Conservation (phyloP, 2,329 filamentous ascomycete genomes). For the Botrytis aclada region DNA sequence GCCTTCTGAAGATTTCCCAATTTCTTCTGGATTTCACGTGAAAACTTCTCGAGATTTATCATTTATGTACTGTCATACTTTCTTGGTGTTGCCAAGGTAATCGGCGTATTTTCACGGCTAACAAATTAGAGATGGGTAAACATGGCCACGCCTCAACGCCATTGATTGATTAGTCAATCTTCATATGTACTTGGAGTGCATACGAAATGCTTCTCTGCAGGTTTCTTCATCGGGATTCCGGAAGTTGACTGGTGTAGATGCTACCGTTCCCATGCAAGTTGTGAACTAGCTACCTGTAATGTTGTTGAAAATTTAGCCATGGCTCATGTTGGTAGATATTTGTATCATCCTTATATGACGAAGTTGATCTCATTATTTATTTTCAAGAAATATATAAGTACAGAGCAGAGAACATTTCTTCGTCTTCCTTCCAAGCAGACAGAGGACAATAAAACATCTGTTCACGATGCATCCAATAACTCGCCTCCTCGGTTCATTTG, state of each 20-base stretch:
- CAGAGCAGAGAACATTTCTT: background rate
- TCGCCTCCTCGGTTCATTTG: conserved; percentile 17
- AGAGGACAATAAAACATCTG: background rate
- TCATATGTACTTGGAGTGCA: background rate
- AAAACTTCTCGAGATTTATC: background rate
- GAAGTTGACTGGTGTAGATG: background rate
- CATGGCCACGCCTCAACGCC: background rate
- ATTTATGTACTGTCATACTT: background rate
- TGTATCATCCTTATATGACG: background rate
- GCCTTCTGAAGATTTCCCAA: background rate
- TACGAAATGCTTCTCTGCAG: background rate
- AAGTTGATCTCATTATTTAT: background rate
- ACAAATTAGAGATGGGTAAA: background rate
- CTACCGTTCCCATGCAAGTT: background rate
- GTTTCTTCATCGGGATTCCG: background rate
- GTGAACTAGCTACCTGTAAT: background rate
- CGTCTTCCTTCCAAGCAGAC: background rate
- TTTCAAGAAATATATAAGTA: background rate
- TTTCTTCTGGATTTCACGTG: background rate
- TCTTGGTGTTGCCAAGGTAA: background rate
- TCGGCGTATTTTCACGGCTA: background rate
- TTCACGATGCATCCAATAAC: background rate
- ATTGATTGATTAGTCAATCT: background rate
- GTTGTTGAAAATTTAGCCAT: background rate
- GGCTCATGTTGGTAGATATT: background rate